A percentile compares a stretch with the other conserved stretches of the same genome.
Evolutionary conservation across 305 asterid genomes (phyloP).

Genomic region (Solanum hybrid): DNA sequence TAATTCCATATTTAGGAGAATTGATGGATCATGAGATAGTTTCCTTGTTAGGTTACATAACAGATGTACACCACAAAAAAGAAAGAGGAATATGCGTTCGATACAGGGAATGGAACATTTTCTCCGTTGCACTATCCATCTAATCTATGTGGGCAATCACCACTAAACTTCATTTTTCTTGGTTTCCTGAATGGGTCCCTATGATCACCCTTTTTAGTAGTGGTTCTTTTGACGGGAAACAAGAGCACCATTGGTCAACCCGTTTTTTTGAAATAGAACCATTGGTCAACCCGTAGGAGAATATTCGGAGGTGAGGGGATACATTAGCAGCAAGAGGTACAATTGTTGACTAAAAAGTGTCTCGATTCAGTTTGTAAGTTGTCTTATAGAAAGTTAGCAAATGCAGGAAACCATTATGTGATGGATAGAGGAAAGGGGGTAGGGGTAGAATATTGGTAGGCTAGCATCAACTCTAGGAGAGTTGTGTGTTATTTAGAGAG

Average conservation of each 20-base stretch:
- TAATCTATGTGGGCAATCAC: neutral
- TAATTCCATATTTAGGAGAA: neutral
- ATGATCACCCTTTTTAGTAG: neutral
- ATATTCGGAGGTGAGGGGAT: neutral
- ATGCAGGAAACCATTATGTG: neutral
- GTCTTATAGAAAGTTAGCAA: neutral
- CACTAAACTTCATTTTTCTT: neutral
- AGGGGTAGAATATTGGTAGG: neutral
- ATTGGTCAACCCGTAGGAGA: neutral
- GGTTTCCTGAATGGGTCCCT: neutral
- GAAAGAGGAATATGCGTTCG: neutral
- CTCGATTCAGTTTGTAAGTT: neutral
- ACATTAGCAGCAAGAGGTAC: neutral
- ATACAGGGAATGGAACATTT: neutral
- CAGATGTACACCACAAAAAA: neutral
- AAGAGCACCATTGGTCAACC: neutral
- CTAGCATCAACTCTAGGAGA: neutral
- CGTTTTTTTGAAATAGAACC: neutral
- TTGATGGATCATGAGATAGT: neutral
- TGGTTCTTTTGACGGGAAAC: neutral
- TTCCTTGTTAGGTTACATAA: neutral
- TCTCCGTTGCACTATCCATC: neutral
- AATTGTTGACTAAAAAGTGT: neutral
- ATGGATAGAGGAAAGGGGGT: neutral
- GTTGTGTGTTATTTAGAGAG: neutral